A percentile compares a stretch with the other conserved stretches of the same genome.
Conservation (phyloP, 2,329 filamentous ascomycete species). For the Fusarium sp. region DNA sequence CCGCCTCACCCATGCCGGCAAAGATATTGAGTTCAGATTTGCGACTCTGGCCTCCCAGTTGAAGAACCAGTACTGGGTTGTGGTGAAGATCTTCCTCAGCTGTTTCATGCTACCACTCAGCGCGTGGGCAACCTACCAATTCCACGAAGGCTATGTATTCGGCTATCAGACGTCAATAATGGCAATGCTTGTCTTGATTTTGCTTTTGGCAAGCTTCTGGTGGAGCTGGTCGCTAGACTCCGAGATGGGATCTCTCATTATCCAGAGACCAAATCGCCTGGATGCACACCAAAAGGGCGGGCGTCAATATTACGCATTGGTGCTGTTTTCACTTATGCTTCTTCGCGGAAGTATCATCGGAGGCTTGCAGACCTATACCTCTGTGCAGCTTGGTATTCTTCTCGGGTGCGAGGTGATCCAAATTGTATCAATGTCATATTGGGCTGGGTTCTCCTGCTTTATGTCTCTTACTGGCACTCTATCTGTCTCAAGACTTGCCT, state of each 20-base stretch:
- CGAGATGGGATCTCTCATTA: constrained; percentile 14
- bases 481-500: background rate
- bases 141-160: constrained; percentile 52
- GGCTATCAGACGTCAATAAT: constrained; percentile 54
- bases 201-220: constrained; percentile 45
- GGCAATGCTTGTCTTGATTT: constrained; percentile 38
- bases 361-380: constrained; percentile 20
- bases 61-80: constrained; percentile 57
- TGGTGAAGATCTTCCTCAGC: constrained; percentile 78
- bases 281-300: no score
- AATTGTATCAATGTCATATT: background rate
- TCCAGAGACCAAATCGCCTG: background rate
- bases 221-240: constrained; percentile 44
- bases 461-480: constrained; percentile 6
- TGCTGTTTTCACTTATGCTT: constrained; percentile 31
- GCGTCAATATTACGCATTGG: constrained; percentile 7
- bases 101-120: constrained; percentile 81
- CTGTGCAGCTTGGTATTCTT: constrained; percentile 21
- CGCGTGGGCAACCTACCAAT: constrained; percentile 78
- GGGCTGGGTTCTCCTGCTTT: constrained; percentile 2
- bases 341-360: constrained; percentile 33
- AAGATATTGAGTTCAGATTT: rapidly evolving
- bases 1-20: background rate
- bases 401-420: constrained; percentile 26
- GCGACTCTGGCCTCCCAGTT: constrained; percentile 52